Percentiles rank a stretch among this genome's conserved stretches.
phyloP scores from a whole-genome alignment of 805 yeast species.

The Candida broadrunensis region DNA sequence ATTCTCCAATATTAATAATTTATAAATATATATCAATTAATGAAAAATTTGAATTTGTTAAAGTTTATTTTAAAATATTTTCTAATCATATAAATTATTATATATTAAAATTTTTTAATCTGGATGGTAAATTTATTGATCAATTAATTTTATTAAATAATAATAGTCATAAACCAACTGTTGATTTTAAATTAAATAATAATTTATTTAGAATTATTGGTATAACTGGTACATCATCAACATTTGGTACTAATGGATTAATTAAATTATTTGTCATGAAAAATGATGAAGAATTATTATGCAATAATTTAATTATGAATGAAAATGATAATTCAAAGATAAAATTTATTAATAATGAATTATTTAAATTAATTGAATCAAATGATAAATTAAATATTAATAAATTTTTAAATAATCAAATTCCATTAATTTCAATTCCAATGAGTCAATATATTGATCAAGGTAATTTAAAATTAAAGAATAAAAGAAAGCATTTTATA shows the following conservation, averaged over 20 bases:
- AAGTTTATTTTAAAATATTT: conserved; percentile 26
- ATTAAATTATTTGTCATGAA: conserved; percentile 21
- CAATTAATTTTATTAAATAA: conserved; percentile 19
- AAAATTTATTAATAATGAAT: conserved; percentile 8
- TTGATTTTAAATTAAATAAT: conserved; percentile 21
- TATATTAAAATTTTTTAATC: conserved; percentile 17
- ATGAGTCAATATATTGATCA: conserved; percentile 26
- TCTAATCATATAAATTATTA: conserved; percentile 28
- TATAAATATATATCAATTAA: conserved; percentile 11
- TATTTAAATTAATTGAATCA: conserved; percentile 16
- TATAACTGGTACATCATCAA: conserved; percentile 30
- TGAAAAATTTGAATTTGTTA: conserved; percentile 20
- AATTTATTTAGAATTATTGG: conserved; percentile 30
- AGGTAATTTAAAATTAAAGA: conserved; percentile 19
- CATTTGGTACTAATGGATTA: conserved; percentile 26
- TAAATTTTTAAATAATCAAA: conserved; percentile 13
- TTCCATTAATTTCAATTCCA: conserved; percentile 21
- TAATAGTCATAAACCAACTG: conserved; percentile 28
- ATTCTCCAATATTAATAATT: conserved; percentile 26
- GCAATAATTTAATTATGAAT: conserved; percentile 15
- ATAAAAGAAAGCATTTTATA: conserved; percentile 16
- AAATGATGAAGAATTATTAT: conserved; percentile 14
- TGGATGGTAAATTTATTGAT: conserved; percentile 1
- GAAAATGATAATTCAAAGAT: conserved; percentile 1
- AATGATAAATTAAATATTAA: conserved; percentile 19